Evolutionary conservation across 352 stramenopile species (phyloP).

Genomic region (Phytophthora macrochlamydospora): DNA sequence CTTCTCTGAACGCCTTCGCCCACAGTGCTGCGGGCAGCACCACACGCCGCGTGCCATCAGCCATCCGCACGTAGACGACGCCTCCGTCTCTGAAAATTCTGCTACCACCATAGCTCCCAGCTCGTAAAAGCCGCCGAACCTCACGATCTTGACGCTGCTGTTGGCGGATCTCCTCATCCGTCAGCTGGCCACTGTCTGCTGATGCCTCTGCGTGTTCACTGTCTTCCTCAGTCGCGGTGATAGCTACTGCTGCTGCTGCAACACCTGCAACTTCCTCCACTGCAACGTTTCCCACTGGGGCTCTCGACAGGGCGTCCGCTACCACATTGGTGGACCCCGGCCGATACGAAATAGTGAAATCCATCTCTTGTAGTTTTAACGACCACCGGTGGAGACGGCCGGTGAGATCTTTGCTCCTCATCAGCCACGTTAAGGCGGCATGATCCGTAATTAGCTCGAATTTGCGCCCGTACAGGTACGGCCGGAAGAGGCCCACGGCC

Average conservation of each 20-base stretch:
- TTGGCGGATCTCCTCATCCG: not conserved
- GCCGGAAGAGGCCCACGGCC: conserved; percentile 14
- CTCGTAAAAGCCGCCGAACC: not conserved
- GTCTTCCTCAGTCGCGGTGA: not conserved
- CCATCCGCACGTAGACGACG: not conserved
- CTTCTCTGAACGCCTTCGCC: conserved; percentile 1
- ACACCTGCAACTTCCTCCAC: too few relatives aligned
- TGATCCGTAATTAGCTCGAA: conserved; percentile 33
- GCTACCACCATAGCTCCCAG: not conserved
- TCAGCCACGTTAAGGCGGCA: conserved; percentile 25
- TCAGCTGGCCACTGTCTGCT: not conserved
- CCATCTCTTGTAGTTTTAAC: conserved; percentile 24
- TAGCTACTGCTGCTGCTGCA: not conserved
- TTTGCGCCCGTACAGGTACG: conserved; percentile 17
- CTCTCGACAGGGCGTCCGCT: conserved; percentile 17
- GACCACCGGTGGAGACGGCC: conserved; percentile 15
- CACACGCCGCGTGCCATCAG: not conserved
- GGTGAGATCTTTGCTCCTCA: conserved; percentile 7
- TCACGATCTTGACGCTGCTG: not conserved
- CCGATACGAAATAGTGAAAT: conserved; percentile 17
- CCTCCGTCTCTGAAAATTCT: too few relatives aligned
- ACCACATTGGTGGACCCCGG: conserved; percentile 13
- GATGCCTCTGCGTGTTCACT: too few relatives aligned
- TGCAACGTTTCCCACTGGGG: not conserved
- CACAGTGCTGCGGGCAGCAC: not conserved